Evolutionary conservation across 306 rosid genomes (phyloP), one percentile per base, ranked within the genome.

Genomic region (Cyclanthera cordifolia): DNA sequence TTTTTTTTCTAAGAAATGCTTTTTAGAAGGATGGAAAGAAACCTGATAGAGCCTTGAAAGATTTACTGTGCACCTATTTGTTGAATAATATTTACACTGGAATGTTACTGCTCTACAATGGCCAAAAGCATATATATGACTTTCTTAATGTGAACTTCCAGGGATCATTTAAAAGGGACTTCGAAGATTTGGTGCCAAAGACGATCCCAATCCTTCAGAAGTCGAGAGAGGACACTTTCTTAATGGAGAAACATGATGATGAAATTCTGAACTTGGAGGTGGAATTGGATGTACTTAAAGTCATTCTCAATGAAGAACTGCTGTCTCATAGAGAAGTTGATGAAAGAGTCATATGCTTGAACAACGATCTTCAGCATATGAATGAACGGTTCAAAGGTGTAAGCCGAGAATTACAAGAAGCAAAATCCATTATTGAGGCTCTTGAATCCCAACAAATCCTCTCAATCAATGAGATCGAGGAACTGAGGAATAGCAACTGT

Each of bases 281-380:
- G 77, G 96, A 93, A 77, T 75, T 82, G 76, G 99, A 93, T 76
- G 78, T 87, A 74, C 37, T 83, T 9, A 93, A 87, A 85, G 84
- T 87, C 72, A 90, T 93, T 78, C 75, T 93, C 67, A 87, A 82
- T 70, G 96, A 93, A 80, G 95, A 83, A 80, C 82, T 82, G 79
- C 74, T 76, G 30, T 79, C 74, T 32, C 79, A 79, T 68, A 80
- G 80, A 64, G 73, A 77, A 20, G 54, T 80, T 81, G 95, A 87
- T 81, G 89, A 93, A 77, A 75, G 60, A 53, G 77, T 75, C 53
- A 14, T 47, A 55, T 71, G 73, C 86, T 79, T 85, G 72, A 82
- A 66, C 79, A 82, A 63, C 39, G 89, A 87, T 59, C 72, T 93
- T 76, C 56, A 67, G 45, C 79, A 32, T 59, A 77, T 80, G 57